phyloP scores from a whole-genome alignment of 371 early-diverging fungal genomes.

The Apophysomyces ossiformis region DNA sequence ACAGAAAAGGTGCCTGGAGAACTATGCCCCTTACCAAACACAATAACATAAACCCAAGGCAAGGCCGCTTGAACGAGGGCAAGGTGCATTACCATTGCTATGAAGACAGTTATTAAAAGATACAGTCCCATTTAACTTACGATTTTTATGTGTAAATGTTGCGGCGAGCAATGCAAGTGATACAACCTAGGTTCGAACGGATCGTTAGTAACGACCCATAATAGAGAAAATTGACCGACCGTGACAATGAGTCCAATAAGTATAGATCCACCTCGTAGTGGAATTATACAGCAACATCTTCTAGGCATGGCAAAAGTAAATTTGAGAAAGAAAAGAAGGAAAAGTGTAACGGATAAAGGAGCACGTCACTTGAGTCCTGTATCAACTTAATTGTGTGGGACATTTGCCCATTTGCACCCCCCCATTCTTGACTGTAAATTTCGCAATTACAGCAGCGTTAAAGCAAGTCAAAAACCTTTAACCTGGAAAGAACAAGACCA shows the following conservation, averaged over 20 bases:
- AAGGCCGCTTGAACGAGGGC: slow-evolving; percentile 31
- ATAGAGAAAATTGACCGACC: slow-evolving; percentile 25
- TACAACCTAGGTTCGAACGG: slow-evolving; percentile 28
- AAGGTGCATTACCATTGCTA: slow-evolving; percentile 53
- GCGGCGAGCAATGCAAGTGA: slow-evolving; percentile 36
- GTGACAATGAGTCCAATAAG: slow-evolving; percentile 36
- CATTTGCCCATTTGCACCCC: too few species aligned
- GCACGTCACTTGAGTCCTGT: too few species aligned
- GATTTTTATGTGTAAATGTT: slow-evolving; percentile 46
- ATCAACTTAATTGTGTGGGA: too few species aligned
- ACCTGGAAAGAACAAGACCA: background rate
- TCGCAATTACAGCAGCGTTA: too few species aligned
- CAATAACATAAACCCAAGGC: slow-evolving; percentile 44
- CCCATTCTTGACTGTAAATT: too few species aligned
- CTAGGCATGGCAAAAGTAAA: slow-evolving; percentile 16
- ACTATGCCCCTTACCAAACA: slow-evolving; percentile 28
- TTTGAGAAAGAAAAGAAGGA: background rate
- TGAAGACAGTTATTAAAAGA: background rate
- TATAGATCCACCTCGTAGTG: slow-evolving; percentile 42
- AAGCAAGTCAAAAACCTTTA: background rate
- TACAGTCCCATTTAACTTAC: slow-evolving; percentile 28
- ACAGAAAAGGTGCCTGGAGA: background rate
- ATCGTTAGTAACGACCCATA: background rate
- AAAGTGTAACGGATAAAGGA: background rate
- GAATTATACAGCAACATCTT: slow-evolving; percentile 53